These are phyloP conservation scores for Pythium insidiosum DNA, from an alignment of 352 stramenopile species.

Conservation along the genomic window DNA sequence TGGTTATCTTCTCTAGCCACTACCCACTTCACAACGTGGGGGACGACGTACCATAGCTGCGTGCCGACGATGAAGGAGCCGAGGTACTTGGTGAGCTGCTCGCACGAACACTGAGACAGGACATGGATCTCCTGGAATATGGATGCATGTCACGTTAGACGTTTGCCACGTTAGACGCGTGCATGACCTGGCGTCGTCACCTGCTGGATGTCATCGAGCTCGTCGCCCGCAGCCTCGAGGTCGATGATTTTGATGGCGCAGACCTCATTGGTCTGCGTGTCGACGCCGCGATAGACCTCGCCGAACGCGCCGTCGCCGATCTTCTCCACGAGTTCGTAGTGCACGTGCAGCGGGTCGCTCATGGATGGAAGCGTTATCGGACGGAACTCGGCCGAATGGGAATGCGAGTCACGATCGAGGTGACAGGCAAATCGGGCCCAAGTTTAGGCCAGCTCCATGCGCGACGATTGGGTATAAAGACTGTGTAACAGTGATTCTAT, in stretches of 20 bases:
- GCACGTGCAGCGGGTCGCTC: constrained; percentile 33
- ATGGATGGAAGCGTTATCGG: constrained; percentile 20
- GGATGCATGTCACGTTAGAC: too few species aligned
- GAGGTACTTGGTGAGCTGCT: constrained; percentile 87
- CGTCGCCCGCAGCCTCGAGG: constrained; percentile 71
- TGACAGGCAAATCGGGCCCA: neutral
- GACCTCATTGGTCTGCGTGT: constrained; percentile 60
- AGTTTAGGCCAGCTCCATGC: too few species aligned
- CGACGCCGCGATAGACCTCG: constrained; percentile 69
- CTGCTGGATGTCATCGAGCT: constrained; percentile 85
- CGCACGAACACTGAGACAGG: constrained; percentile 83
- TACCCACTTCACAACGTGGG: neutral
- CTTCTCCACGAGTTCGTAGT: constrained; percentile 76
- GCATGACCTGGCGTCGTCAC: too few species aligned
- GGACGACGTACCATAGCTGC: constrained; percentile 50
- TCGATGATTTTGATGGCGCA: constrained; percentile 84
- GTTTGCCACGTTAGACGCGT: too few species aligned
- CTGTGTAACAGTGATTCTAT: neutral
- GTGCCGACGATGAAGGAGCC: constrained; percentile 80
- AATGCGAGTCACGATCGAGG: neutral
- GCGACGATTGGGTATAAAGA: neutral
- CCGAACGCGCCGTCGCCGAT: constrained; percentile 78
- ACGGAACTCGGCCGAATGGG: too few species aligned
- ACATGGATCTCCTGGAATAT: constrained; percentile 90
- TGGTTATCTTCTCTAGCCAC: neutral